phyloP scores from a whole-genome alignment of 2,329 filamentous ascomycete genomes.

The Monosporascus sp. region DNA sequence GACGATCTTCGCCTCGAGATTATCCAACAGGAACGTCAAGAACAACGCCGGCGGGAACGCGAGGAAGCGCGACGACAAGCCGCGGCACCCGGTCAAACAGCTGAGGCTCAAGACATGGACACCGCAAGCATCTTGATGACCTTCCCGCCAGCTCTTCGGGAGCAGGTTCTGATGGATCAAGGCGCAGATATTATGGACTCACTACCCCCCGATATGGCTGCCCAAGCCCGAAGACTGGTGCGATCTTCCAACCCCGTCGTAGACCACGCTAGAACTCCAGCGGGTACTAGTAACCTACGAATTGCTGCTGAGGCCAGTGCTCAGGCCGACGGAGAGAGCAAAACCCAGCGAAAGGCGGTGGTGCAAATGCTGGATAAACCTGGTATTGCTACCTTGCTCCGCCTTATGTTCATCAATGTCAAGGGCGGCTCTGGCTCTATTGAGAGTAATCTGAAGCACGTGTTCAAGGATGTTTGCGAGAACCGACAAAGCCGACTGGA shows the following conservation, averaged over 20 bases:
- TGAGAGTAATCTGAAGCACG: constrained; percentile 75
- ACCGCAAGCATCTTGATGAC: constrained; percentile 88
- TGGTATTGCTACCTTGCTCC: constrained; percentile 88
- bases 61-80: constrained; percentile 71
- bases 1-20: constrained; percentile 87
- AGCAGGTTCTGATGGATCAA: constrained; percentile 86
- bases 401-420: constrained; percentile 91
- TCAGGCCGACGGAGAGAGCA: constrained; percentile 41
- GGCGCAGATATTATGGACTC: constrained; percentile 81
- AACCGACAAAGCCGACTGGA: constrained; percentile 95
- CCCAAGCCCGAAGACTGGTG: constrained; percentile 71
- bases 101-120: constrained; percentile 68
- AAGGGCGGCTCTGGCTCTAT: constrained; percentile 85
- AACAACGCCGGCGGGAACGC: constrained; percentile 81
- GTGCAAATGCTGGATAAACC: constrained; percentile 97
- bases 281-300: constrained; percentile 16
- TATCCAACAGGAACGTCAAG: constrained; percentile 81
- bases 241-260: constrained; percentile 30
- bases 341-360: constrained; percentile 70
- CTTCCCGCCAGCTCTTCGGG: constrained; percentile 75
- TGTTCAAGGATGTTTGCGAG: constrained; percentile 87
- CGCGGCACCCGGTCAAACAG: constrained; percentile 48
- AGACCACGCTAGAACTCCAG: constrained; percentile 38
- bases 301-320: constrained; percentile 20
- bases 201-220: constrained; percentile 78